A percentile compares a stretch with the other conserved stretches of the same genome.
Conservation (phyloP, 2,329 filamentous ascomycete genomes). For the Ceratocystis variospora region DNA sequence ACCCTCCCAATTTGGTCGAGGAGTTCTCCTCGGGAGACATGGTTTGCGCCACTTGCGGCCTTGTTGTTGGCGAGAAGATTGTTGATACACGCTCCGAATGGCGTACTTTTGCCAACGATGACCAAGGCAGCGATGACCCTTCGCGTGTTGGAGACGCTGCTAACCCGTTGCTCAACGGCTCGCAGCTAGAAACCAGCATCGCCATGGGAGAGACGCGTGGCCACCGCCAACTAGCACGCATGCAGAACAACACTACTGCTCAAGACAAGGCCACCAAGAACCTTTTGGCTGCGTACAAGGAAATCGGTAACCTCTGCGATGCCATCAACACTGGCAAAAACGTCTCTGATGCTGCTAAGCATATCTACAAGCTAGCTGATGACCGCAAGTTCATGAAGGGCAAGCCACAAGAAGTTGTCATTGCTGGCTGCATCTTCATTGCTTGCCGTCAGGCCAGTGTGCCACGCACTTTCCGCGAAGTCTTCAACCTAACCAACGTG, state of each 20-base stretch:
- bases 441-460: slow-evolving; percentile 82
- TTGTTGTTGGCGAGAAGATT: slow-evolving; percentile 79
- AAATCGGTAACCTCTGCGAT: slow-evolving; percentile 79
- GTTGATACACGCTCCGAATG: slow-evolving; percentile 96
- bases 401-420: slow-evolving; percentile 84
- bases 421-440: slow-evolving; percentile 95
- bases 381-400: slow-evolving; percentile 90
- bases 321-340: slow-evolving; percentile 66
- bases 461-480: slow-evolving; percentile 83
- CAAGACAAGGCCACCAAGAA: slow-evolving; percentile 73
- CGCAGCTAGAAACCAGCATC: slow-evolving; percentile 78
- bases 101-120: slow-evolving; percentile 97
- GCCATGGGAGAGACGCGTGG: slow-evolving; percentile 64
- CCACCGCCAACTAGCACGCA: slow-evolving; percentile 62
- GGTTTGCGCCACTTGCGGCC: slow-evolving; percentile 80
- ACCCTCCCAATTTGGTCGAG: slow-evolving; percentile 83
- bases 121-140: slow-evolving; percentile 89
- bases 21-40: slow-evolving; percentile 87
- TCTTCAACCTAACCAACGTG: slow-evolving; percentile 84
- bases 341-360: slow-evolving; percentile 80
- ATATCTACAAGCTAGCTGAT: slow-evolving; percentile 87
- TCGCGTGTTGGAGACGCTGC: slow-evolving; percentile 93
- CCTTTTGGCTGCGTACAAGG: slow-evolving; percentile 71
- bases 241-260: slow-evolving; percentile 70
- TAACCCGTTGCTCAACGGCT: slow-evolving; percentile 79